Base-by-base conservation (phyloP, 768 basidiomycete species). In the Clitopilus passeckerianus region DNA sequence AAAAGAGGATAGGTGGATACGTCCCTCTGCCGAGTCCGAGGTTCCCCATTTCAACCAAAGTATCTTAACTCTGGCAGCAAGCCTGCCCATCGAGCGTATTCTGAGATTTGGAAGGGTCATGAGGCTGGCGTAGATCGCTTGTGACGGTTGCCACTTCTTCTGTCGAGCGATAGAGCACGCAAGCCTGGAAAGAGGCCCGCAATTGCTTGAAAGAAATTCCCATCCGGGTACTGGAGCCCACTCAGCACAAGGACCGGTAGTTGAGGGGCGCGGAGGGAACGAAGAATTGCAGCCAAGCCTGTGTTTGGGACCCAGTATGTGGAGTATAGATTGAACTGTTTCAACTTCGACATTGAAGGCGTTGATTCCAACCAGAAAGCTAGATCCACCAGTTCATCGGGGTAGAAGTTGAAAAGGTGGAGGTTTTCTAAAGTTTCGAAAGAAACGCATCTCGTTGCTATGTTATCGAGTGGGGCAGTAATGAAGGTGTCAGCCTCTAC, bases 241-340 rank as follows among this genome's bases (percentile, higher is more conserved):
- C 70, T 70, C 0, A 72, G 57, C 10, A 68, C 69, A 5, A 70
- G 65, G 3, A 69, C 63, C 46, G 67, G 60, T 7, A 70, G 53
- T 2, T 65, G 63, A 9, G 65, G 60, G 10, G 34, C 43, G 22
- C 54, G 56, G 0, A 70, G 56, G 9, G 67, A 57, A 1, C 53
- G 53, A 1, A 70, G 54, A 0, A 70, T 59, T 2, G 41, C 14
- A 12, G 61, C 30, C 5, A 65, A 58, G 10, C 63, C 63, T 12
- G 54, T 44, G 27, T 72, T 69, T 6, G 66, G 54, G 10, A 69
- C 41, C 27, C 67, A 67, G 62, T 63, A 65, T 34, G 63, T 57
- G 53, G 66, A 62, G 59, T 64, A 63, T n/a, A 72, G 58, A 34
- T 69, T 70, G 66, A 70, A 67, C 52, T 70, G 69, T 3, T 68